Evolutionary conservation across 1,284 basidiomycete species (phyloP).

Genomic region (Moniliophthora roreri): DNA sequence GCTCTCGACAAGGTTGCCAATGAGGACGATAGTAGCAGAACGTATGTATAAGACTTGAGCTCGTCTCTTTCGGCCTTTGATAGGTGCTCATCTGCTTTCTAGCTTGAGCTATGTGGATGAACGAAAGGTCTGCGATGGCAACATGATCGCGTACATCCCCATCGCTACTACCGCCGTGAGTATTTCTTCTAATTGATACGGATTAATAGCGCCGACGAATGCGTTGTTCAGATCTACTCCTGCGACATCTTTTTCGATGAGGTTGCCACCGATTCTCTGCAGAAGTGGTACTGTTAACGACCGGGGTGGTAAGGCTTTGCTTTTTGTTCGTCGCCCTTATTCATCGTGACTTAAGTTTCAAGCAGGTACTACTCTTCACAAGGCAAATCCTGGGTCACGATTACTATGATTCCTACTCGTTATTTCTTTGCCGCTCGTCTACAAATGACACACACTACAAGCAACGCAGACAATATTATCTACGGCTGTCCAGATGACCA

Average conservation of each 20-base stretch:
- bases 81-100: neutral
- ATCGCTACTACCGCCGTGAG: conserved; percentile 20
- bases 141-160: conserved; percentile 20
- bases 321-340: too few species aligned
- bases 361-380: conserved; percentile 22
- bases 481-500: conserved; percentile 27
- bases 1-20: conserved; percentile 16
- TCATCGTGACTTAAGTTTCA: too few species aligned
- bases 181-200: neutral
- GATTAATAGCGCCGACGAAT: neutral
- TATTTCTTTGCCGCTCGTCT: neutral
- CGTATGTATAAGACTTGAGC: conserved; percentile 6
- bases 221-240: conserved; percentile 18
- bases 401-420: neutral
- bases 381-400: conserved; percentile 8
- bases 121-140: conserved; percentile 15
- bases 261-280: conserved; percentile 16
- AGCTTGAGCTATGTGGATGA: conserved; percentile 20
- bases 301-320: conserved; percentile 11
- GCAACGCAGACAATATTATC: conserved; percentile 23
- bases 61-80: neutral
- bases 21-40: conserved; percentile 15
- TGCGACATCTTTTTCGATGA: conserved; percentile 23
- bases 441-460: conserved; percentile 24
- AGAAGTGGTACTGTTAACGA: conserved; percentile 16